A percentile compares a stretch with the other conserved stretches of the same genome.
Conservation (phyloP, 805 yeast genomes). For the Nakazawaea ambrosiae region DNA sequence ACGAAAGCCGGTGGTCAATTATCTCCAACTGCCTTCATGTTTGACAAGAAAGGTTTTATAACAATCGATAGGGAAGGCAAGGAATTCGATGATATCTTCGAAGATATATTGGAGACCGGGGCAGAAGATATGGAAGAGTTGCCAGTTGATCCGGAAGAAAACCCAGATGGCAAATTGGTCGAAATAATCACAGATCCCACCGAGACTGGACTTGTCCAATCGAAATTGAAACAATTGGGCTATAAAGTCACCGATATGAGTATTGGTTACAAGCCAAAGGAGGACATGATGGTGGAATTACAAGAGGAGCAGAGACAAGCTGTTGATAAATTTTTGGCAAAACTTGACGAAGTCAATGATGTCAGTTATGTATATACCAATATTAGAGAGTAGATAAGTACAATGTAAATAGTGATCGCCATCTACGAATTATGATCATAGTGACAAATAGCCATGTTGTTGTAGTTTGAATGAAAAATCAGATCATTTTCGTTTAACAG, state of each 20-base stretch:
- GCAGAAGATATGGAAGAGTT: slow-evolving; percentile 70
- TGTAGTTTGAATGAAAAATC: too few species aligned
- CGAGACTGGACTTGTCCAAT: slow-evolving; percentile 56
- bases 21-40: slow-evolving; percentile 73
- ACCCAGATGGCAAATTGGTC: slow-evolving; percentile 26
- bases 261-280: slow-evolving; percentile 57
- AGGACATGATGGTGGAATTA: slow-evolving; percentile 51
- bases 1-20: slow-evolving; percentile 61
- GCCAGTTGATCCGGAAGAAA: slow-evolving; percentile 33
- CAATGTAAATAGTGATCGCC: too few species aligned
- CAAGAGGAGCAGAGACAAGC: slow-evolving; percentile 43
- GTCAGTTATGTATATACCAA: slow-evolving; percentile 77
- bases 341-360: slow-evolving; percentile 76
- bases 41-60: slow-evolving; percentile 72
- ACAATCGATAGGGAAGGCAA: slow-evolving; percentile 36
- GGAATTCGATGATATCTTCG: slow-evolving; percentile 62
- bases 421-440: too few species aligned
- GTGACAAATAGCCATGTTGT: too few species aligned
- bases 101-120: slow-evolving; percentile 67
- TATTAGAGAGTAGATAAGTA: slow-evolving; percentile 31
- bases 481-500: too few species aligned
- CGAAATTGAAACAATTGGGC: slow-evolving; percentile 40
- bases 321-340: slow-evolving; percentile 49
- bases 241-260: slow-evolving; percentile 66
- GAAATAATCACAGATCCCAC: slow-evolving; percentile 59